Percentiles rank a stretch among this genome's conserved stretches.
Conservation (phyloP, 768 basidiomycete species). For the Boletus bicolor region DNA sequence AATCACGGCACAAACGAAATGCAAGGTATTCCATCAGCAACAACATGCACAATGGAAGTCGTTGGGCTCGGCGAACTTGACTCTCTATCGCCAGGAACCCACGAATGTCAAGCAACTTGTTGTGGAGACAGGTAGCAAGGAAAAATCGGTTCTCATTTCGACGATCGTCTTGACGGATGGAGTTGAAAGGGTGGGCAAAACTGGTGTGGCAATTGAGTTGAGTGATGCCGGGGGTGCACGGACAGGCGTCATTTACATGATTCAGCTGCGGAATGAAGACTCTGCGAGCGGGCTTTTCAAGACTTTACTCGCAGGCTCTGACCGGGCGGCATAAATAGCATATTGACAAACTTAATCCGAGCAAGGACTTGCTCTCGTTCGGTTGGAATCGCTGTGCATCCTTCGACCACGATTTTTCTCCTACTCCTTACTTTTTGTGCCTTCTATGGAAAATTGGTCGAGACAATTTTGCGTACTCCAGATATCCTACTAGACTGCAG, state of each 20-base stretch:
- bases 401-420: not conserved
- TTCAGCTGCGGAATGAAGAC: constrained; percentile 88
- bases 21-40: constrained; percentile 96
- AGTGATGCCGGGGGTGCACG: constrained; percentile 81
- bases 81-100: constrained; percentile 80
- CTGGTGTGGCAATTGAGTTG: constrained; percentile 94
- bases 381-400: not conserved
- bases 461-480: constrained; percentile 1
- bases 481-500: constrained; percentile 13
- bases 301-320: constrained; percentile 82
- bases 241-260: constrained; percentile 96
- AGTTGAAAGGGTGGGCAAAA: constrained; percentile 98
- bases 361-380: not conserved
- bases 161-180: constrained; percentile 96
- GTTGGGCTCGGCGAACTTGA: constrained; percentile 82
- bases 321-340: constrained; percentile 45
- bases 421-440: not conserved
- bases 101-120: constrained; percentile 95
- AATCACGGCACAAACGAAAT: constrained; percentile 90
- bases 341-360: not conserved
- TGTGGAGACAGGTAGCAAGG: constrained; percentile 79
- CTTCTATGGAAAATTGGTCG: not conserved
- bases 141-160: constrained; percentile 79
- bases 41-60: constrained; percentile 98
- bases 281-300: constrained; percentile 84